phyloP scores from a whole-genome alignment of 2,329 filamentous ascomycete genomes.

The Neonectria sp. region DNA sequence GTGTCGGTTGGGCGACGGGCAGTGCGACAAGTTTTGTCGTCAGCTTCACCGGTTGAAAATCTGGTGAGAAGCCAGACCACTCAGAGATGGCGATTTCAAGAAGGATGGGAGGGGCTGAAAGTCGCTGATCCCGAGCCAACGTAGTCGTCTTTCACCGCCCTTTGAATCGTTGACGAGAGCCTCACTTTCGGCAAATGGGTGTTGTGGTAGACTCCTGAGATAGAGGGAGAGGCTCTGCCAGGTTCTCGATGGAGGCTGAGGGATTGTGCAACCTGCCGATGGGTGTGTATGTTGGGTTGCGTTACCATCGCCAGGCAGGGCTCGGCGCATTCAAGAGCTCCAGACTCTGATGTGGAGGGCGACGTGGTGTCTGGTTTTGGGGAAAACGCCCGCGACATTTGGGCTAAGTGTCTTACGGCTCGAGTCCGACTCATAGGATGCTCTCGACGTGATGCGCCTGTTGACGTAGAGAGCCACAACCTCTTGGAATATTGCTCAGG shows the following conservation, averaged over 20 bases:
- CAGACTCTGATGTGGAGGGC: neutral
- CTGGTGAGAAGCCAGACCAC: conserved; percentile 7
- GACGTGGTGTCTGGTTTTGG: too few relatives aligned
- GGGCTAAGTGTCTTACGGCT: neutral
- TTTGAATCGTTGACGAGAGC: conserved; percentile 10
- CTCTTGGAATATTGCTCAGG: neutral
- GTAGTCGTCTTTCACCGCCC: conserved; percentile 3
- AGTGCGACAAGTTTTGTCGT: conserved; percentile 8
- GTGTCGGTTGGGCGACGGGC: conserved; percentile 15
- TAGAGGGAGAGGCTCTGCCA: neutral
- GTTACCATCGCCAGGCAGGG: conserved; percentile 4
- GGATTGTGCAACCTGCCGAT: conserved; percentile 3
- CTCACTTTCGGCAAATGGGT: conserved; percentile 7
- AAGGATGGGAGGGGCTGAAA: conserved; percentile 22
- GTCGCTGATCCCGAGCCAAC: conserved; percentile 5
- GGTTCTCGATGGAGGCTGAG: conserved; percentile 5
- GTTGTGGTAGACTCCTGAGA: neutral
- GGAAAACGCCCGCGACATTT: neutral
- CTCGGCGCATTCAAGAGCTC: neutral
- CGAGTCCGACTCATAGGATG: neutral
- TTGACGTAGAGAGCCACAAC: too few relatives aligned
- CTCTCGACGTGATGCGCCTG: neutral
- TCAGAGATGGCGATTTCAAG: conserved; percentile 2
- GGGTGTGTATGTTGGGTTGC: conserved; percentile 17
- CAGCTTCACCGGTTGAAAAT: conserved; percentile 22